Percentiles rank a stretch among this genome's conserved stretches.
phyloP scores from a whole-genome alignment of 2,329 filamentous ascomycete species.

The Hypomyces perniciosus region DNA sequence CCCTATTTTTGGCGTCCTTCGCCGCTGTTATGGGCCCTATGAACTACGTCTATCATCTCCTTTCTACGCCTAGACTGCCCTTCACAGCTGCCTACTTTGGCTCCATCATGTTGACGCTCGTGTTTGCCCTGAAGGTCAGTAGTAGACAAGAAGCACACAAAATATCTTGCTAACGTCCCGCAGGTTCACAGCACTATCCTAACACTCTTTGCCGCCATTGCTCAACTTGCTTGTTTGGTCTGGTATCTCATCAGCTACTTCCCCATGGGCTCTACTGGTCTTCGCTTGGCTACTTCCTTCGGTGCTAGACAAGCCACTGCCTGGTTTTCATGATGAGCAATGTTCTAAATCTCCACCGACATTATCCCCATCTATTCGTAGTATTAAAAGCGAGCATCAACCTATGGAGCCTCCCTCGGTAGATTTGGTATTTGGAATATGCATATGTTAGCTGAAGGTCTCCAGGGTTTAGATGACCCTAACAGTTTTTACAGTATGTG shows the following conservation, averaged over 20 bases:
- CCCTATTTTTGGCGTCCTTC: conserved; percentile 87
- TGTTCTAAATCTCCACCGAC: neutral
- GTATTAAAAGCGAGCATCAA: neutral
- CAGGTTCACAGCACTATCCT: conserved; percentile 80
- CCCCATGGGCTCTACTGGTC: conserved; percentile 85
- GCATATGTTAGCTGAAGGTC: too few relatives aligned
- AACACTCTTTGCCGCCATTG: conserved; percentile 75
- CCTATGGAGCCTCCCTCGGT: neutral
- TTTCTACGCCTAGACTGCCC: conserved; percentile 77
- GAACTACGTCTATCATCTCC: conserved; percentile 75
- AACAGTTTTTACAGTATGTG: too few relatives aligned
- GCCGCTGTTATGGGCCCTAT: conserved; percentile 89
- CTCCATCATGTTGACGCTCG: conserved; percentile 81
- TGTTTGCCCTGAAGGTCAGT: conserved; percentile 89
- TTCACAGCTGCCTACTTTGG: conserved; percentile 96
- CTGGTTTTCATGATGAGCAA: conserved; percentile 72
- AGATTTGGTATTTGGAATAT: neutral
- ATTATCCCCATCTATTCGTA: neutral
- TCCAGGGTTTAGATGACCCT: too few relatives aligned
- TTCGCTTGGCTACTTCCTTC: conserved; percentile 81
- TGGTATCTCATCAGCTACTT: conserved; percentile 99
- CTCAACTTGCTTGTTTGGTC: conserved; percentile 74
- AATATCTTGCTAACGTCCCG: conserved; percentile 4
- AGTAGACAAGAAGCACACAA: neutral
- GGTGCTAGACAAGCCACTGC: conserved; percentile 77